phyloP scores from a whole-genome alignment of 176 grass and related monocot genomes.

The Musa acuminata region DNA sequence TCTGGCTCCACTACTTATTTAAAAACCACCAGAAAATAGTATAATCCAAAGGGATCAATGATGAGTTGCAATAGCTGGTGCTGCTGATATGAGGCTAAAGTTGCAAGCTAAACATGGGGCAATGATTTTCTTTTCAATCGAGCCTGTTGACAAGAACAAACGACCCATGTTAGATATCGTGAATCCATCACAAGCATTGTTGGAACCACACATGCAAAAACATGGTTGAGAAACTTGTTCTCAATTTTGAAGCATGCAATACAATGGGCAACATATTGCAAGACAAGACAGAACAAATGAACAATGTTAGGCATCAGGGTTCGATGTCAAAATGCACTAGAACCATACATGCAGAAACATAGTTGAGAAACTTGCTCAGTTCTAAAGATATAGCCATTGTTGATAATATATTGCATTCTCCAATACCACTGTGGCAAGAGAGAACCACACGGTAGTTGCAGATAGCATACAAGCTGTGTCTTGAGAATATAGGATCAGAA shows the following conservation, averaged over 20 bases:
- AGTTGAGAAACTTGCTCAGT: too few relatives aligned
- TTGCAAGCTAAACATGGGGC: background rate
- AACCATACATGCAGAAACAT: background rate
- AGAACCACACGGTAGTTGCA: too few relatives aligned
- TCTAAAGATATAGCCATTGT: too few relatives aligned
- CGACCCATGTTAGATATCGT: background rate
- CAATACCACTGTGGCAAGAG: too few relatives aligned
- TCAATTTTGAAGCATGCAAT: background rate
- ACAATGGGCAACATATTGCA: background rate
- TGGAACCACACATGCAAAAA: background rate
- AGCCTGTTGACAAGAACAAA: background rate
- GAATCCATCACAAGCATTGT: background rate
- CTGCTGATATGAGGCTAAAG: background rate
- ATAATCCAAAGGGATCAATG: background rate
- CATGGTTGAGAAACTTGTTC: background rate
- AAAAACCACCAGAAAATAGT: background rate
- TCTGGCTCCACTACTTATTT: slow-evolving; percentile 20
- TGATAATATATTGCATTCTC: too few relatives aligned
- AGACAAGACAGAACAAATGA: background rate
- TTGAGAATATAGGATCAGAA: too few relatives aligned
- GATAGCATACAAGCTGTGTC: too few relatives aligned
- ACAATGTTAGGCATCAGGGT: background rate
- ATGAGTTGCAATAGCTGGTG: background rate
- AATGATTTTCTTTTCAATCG: background rate
- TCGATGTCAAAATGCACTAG: background rate